phyloP scores from a whole-genome alignment of 805 yeast genomes.

The Maudiozyma pseudohumilis region DNA sequence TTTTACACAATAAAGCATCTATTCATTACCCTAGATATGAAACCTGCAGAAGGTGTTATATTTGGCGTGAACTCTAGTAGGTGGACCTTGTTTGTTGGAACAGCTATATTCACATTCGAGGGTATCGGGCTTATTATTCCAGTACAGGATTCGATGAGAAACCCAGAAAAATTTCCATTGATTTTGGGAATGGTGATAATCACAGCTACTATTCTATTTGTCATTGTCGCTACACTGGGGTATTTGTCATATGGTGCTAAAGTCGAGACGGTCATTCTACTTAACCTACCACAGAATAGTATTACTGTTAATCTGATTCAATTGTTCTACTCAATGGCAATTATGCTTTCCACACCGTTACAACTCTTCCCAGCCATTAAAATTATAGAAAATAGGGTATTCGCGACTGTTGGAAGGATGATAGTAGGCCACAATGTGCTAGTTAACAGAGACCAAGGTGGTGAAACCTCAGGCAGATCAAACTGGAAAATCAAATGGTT shows the following conservation, averaged over 20 bases:
- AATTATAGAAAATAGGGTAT: slow-evolving; percentile 55
- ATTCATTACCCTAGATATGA: slow-evolving; percentile 28
- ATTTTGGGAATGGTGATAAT: slow-evolving; percentile 52
- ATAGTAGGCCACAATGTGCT: too few relatives aligned
- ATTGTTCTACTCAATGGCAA: slow-evolving; percentile 63
- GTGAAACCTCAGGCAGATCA: slow-evolving; percentile 43
- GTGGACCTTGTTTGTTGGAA: slow-evolving; percentile 70
- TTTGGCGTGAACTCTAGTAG: slow-evolving; percentile 42
- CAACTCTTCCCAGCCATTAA: slow-evolving; percentile 74
- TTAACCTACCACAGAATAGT: slow-evolving; percentile 64
- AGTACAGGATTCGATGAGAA: slow-evolving; percentile 69
- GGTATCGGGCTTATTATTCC: slow-evolving; percentile 79
- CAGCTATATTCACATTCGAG: slow-evolving; percentile 81
- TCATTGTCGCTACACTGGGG: slow-evolving; percentile 56
- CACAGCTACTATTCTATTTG: slow-evolving; percentile 54
- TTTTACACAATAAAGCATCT: slow-evolving; percentile 38
- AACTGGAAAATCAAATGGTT: slow-evolving; percentile 50
- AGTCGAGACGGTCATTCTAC: slow-evolving; percentile 56
- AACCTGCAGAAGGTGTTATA: slow-evolving; percentile 42
- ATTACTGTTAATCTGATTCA: slow-evolving; percentile 54
- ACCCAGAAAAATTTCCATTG: slow-evolving; percentile 63
- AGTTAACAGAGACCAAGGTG: slow-evolving; percentile 9
- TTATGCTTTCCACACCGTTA: slow-evolving; percentile 68
- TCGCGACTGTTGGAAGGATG: slow-evolving; percentile 31
- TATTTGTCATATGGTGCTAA: slow-evolving; percentile 58